Percentiles rank a stretch among this genome's conserved stretches.
Evolutionary conservation across 2,329 filamentous ascomycete genomes (phyloP).

Genomic region (Fusarium dimerum): DNA sequence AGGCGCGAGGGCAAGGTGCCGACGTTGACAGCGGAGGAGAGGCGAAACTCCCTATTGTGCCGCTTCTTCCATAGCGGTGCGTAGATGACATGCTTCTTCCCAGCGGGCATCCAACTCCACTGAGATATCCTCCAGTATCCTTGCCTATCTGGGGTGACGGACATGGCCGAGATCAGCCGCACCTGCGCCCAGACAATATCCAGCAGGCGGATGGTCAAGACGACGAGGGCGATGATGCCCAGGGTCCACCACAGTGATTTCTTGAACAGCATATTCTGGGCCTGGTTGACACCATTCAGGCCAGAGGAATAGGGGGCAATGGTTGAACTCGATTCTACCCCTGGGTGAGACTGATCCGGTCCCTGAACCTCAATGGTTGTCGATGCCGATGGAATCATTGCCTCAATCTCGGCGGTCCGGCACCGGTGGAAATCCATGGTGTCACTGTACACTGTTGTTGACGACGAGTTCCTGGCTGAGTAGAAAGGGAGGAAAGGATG

Average conservation of each 20-base stretch:
- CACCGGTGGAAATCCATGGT: slow-evolving; percentile 38
- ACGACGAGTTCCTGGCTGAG: no score
- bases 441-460: background rate
- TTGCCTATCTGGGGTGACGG: slow-evolving; percentile 51
- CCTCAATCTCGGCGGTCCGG: slow-evolving; percentile 33
- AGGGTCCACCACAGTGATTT: slow-evolving; percentile 62
- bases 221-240: slow-evolving; percentile 54
- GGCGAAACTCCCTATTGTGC: slow-evolving; percentile 66
- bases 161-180: slow-evolving; percentile 62
- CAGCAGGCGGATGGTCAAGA: slow-evolving; percentile 54
- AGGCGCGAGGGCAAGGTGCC: slow-evolving; percentile 67
- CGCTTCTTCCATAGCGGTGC: slow-evolving; percentile 65
- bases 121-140: slow-evolving; percentile 60
- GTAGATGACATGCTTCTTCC: slow-evolving; percentile 63
- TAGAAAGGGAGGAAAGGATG: no score
- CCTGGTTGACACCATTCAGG: slow-evolving; percentile 62
- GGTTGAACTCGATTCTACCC: slow-evolving; percentile 44
- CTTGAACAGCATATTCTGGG: slow-evolving; percentile 57
- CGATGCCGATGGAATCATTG: slow-evolving; percentile 33
- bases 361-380: slow-evolving; percentile 17
- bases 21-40: slow-evolving; percentile 60
- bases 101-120: slow-evolving; percentile 59
- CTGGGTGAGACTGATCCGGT: slow-evolving; percentile 28
- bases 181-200: slow-evolving; percentile 58
- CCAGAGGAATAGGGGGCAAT: slow-evolving; percentile 58